Percentiles rank a stretch among this genome's conserved stretches.
Conservation (phyloP, 371 early-diverging fungal genomes). For the Rhizopus microsporus region DNA sequence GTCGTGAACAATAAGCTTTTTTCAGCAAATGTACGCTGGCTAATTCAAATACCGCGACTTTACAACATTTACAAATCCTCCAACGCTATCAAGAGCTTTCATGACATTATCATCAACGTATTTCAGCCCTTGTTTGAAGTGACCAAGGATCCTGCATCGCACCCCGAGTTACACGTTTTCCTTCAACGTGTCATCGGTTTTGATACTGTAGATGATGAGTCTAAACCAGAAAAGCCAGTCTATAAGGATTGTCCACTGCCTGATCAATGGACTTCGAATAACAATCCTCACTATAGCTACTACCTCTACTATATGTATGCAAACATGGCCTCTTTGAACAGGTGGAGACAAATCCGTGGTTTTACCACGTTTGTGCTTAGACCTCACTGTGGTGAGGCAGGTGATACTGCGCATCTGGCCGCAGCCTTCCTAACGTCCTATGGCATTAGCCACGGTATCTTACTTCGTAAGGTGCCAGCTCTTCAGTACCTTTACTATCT, state of each 20-base stretch:
- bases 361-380: conserved; percentile 95
- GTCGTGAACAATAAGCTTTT: conserved; percentile 92
- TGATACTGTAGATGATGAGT: conserved; percentile 98
- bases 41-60: conserved; percentile 95
- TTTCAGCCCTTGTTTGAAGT: conserved; percentile 95
- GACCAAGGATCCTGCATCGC: conserved; percentile 77
- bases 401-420: conserved; percentile 96
- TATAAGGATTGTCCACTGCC: conserved; percentile 91
- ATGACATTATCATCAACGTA: conserved; percentile 82
- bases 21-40: conserved; percentile 94
- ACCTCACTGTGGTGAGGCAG: conserved; percentile 98
- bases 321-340: conserved; percentile 87
- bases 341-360: conserved; percentile 76
- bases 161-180: conserved; percentile 93
- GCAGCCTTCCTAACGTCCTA: conserved; percentile 91
- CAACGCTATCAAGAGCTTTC: conserved; percentile 73
- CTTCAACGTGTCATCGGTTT: conserved; percentile 95
- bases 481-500: conserved; percentile 97
- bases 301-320: conserved; percentile 96
- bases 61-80: conserved; percentile 88
- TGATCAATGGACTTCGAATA: conserved; percentile 69
- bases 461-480: conserved; percentile 95
- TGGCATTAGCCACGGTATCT: conserved; percentile 95
- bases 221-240: conserved; percentile 83
- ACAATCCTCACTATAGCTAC: conserved; percentile 98